Evolutionary conservation across 169 alveolate species (phyloP).

Genomic region (Cryptosporidium tyzzeri): DNA sequence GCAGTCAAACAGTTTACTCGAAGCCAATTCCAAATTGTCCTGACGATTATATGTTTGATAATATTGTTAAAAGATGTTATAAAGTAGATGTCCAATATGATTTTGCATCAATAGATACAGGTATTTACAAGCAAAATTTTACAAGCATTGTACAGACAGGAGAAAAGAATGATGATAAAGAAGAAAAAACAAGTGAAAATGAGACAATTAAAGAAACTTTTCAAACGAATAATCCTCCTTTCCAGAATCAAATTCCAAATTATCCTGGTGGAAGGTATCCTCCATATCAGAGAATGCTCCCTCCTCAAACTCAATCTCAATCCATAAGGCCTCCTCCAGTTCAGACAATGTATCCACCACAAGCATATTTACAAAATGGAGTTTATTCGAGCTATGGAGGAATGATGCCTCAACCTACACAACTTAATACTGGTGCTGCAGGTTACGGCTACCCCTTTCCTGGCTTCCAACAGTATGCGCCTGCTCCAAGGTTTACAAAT

Average conservation of each 20-base stretch:
- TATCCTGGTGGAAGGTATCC: constrained; percentile 44
- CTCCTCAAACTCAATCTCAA: constrained; percentile 63
- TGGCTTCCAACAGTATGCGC: constrained; percentile 73
- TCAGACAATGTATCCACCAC: constrained; percentile 44
- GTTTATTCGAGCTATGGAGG: constrained; percentile 22
- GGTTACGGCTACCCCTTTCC: constrained; percentile 75
- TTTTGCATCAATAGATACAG: constrained; percentile 65
- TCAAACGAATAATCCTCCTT: neutral
- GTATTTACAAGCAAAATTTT: constrained; percentile 24
- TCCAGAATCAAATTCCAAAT: neutral
- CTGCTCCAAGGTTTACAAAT: constrained; percentile 62
- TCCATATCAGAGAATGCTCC: constrained; percentile 59
- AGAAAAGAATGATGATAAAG: neutral
- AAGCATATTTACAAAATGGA: constrained; percentile 46
- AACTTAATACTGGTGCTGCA: constrained; percentile 57
- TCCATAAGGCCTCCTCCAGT: constrained; percentile 66
- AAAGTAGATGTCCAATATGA: constrained; percentile 66
- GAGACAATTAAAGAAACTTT: constrained; percentile 5
- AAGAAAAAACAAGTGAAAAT: neutral
- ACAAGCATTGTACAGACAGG: constrained; percentile 45
- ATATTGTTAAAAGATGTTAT: constrained; percentile 67
- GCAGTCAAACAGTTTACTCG: constrained; percentile 58
- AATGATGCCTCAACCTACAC: neutral
- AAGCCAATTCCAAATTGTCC: constrained; percentile 75
- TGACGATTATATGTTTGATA: constrained; percentile 54